Evolutionary conservation across 805 yeast species (phyloP).

Genomic region (Pichia kluyveri): DNA sequence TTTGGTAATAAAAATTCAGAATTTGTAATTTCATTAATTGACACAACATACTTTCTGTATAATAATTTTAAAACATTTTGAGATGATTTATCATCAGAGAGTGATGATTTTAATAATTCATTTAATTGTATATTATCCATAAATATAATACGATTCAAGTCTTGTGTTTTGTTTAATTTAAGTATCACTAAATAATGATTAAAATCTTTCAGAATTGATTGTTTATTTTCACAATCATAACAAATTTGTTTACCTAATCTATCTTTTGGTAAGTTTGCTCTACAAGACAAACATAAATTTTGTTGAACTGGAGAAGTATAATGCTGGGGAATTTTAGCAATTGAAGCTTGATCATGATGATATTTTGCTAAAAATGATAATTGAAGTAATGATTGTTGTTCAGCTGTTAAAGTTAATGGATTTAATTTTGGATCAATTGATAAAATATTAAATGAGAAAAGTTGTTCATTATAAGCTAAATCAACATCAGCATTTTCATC

Average conservation of each 20-base stretch:
- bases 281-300: constrained; percentile 12
- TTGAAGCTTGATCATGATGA: constrained; percentile 14
- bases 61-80: constrained; percentile 16
- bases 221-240: constrained; percentile 16
- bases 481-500: constrained; percentile 9
- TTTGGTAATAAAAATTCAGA: constrained; percentile 20
- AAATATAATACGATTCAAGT: constrained; percentile 19
- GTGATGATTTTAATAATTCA: constrained; percentile 15
- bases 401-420: constrained; percentile 14
- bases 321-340: constrained; percentile 6
- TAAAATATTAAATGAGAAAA: constrained; percentile 14
- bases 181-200: constrained; percentile 19
- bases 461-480: constrained; percentile 13
- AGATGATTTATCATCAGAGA: constrained; percentile 16
- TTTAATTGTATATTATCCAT: constrained; percentile 14
- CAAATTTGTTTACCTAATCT: constrained; percentile 16
- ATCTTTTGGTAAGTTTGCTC: constrained; percentile 4
- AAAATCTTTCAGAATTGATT: constrained; percentile 18
- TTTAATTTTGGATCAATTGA: constrained; percentile 18
- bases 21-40: constrained; percentile 23
- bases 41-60: constrained; percentile 22
- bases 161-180: constrained; percentile 17
- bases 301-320: constrained; percentile 9
- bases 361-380: constrained; percentile 14
- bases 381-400: constrained; percentile 16